Evolutionary conservation across 177 flowering plant genomes (phyloP).

Genomic region (Vitis hybrid): DNA sequence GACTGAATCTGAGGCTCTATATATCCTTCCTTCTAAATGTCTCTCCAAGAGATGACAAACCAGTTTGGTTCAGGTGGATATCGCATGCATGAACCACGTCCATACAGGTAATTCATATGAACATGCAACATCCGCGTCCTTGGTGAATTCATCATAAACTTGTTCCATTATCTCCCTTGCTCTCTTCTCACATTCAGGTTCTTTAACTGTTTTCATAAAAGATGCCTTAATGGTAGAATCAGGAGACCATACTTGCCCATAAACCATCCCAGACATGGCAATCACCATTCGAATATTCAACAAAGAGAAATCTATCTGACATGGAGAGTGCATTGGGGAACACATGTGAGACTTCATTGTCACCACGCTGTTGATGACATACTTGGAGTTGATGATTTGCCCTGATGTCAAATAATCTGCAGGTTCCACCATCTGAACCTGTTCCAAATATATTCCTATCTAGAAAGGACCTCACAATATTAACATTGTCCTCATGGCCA

Average conservation of each 20-base stretch:
- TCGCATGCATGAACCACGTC: too few relatives aligned
- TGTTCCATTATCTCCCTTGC: too few relatives aligned
- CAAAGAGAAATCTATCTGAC: slow-evolving; percentile 92
- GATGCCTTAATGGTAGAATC: background rate
- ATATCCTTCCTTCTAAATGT: too few relatives aligned
- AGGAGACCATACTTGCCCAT: slow-evolving; percentile 36
- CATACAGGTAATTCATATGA: too few relatives aligned
- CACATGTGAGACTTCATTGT: slow-evolving; percentile 56
- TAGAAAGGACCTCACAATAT: slow-evolving; percentile 87
- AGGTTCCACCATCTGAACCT: slow-evolving; percentile 93
- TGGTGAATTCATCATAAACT: too few relatives aligned
- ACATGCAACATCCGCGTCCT: too few relatives aligned
- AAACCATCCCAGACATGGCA: slow-evolving; percentile 95
- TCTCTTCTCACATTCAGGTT: too few relatives aligned
- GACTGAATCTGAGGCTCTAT: too few relatives aligned
- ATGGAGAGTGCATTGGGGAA: slow-evolving; percentile 84
- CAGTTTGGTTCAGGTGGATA: too few relatives aligned
- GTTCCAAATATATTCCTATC: slow-evolving; percentile 94
- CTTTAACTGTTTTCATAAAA: too few relatives aligned
- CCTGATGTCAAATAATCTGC: slow-evolving; percentile 82
- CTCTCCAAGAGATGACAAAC: too few relatives aligned
- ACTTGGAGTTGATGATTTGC: slow-evolving; percentile 95
- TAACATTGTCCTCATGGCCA: slow-evolving; percentile 89
- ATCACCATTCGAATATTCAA: slow-evolving; percentile 79
- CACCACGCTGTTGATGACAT: slow-evolving; percentile 62